Evolutionary conservation across 306 rosid species (phyloP).

Genomic region (Quercus robur): DNA sequence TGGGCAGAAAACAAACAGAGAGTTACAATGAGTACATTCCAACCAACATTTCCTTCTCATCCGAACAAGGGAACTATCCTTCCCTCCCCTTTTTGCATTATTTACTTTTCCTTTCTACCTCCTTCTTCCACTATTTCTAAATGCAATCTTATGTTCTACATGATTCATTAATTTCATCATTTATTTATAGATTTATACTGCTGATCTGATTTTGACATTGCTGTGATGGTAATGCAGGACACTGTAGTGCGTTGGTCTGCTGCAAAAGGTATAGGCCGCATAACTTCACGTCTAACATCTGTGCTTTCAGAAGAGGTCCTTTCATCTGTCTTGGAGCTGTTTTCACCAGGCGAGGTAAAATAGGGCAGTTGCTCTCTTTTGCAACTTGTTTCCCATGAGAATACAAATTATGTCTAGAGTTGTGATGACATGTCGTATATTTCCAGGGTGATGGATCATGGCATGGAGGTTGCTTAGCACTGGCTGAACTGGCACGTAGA

Average conservation of each 20-base stretch:
- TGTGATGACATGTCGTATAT: constrained; percentile 9
- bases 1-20: too few relatives aligned
- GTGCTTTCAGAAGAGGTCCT: constrained; percentile 86
- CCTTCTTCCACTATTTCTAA: neutral
- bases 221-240: constrained; percentile 50
- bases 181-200: neutral
- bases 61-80: neutral
- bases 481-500: constrained; percentile 98
- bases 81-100: neutral
- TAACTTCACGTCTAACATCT: constrained; percentile 76
- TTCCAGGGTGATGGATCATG: constrained; percentile 97
- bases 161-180: neutral
- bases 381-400: constrained; percentile 5
- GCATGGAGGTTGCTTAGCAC: constrained; percentile 99
- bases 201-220: constrained; percentile 17
- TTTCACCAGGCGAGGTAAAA: constrained; percentile 90
- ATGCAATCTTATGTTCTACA: neutral
- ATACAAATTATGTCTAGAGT: neutral
- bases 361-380: constrained; percentile 17
- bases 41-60: too few relatives aligned
- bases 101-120: neutral
- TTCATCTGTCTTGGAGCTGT: constrained; percentile 82
- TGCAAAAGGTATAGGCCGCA: constrained; percentile 92
- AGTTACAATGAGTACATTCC: too few relatives aligned
- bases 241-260: constrained; percentile 99